Evolutionary conservation across 2,329 filamentous ascomycete genomes (phyloP).

Genomic region (Akanthomyces uredinophilus): DNA sequence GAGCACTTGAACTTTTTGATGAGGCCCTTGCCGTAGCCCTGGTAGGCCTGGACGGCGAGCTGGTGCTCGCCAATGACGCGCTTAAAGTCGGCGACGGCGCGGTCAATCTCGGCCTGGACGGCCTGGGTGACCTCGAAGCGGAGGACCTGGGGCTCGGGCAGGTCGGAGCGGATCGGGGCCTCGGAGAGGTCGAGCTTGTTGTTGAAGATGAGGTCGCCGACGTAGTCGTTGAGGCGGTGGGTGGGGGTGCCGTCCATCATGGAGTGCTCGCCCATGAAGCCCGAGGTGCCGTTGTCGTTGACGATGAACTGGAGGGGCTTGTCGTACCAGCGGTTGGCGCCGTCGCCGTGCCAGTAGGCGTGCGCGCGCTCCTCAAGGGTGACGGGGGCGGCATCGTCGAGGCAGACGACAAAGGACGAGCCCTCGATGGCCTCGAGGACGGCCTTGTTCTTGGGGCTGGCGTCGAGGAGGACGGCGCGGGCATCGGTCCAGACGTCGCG

Average conservation of each 20-base stretch:
- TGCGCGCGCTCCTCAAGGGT: slow-evolving; percentile 93
- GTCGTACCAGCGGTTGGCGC: slow-evolving; percentile 93
- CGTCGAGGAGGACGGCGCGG: slow-evolving; percentile 67
- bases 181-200: slow-evolving; percentile 90
- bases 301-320: slow-evolving; percentile 97
- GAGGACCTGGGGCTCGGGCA: slow-evolving; percentile 74
- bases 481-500: slow-evolving; percentile 89
- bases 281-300: slow-evolving; percentile 95
- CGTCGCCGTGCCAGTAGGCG: slow-evolving; percentile 98
- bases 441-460: slow-evolving; percentile 73
- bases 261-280: slow-evolving; percentile 97
- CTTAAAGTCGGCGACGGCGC: slow-evolving; percentile 72
- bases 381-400: slow-evolving; percentile 85
- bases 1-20: slow-evolving; percentile 99
- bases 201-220: slow-evolving; percentile 86
- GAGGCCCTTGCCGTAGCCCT: slow-evolving; percentile 94
- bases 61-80: slow-evolving; percentile 82
- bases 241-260: slow-evolving; percentile 99
- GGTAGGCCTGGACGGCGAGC: slow-evolving; percentile 89
- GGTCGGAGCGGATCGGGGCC: slow-evolving; percentile 69
- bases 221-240: slow-evolving; percentile 91
- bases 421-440: slow-evolving; percentile 79
- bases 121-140: slow-evolving; percentile 73
- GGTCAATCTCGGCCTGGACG: slow-evolving; percentile 71
- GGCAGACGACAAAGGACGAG: slow-evolving; percentile 83